Conservation (phyloP, 495 filamentous ascomycete genomes). For the Annulohypoxylon moriforme region DNA sequence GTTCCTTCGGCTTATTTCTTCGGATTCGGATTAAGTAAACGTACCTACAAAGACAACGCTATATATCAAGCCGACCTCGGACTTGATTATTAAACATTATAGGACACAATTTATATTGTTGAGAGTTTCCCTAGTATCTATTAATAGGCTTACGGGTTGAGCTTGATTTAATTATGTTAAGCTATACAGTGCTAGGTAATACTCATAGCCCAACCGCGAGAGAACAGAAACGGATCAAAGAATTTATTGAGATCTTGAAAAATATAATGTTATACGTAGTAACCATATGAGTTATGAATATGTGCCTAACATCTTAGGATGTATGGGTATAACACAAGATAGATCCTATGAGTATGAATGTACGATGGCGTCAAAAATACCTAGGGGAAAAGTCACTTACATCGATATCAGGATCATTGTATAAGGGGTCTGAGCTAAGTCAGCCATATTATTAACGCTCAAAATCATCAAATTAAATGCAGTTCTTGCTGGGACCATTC, state of each 20-base stretch:
- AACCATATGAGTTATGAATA: no score
- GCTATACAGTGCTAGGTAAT: no score
- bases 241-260: no score
- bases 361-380: not conserved
- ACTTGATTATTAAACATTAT: not conserved
- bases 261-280: no score
- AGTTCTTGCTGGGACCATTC: not conserved
- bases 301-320: not conserved
- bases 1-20: conserved; percentile 2
- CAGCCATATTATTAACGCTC: not conserved
- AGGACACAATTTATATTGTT: not conserved
- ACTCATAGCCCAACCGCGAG: no score
- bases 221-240: no score
- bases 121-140: no score
- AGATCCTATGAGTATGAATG: no score
- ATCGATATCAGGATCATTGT: not conserved
- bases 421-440: not conserved
- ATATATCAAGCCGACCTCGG: not conserved
- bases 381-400: not conserved
- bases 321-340: not conserved
- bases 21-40: not conserved
- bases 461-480: not conserved
- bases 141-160: no score
- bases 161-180: no score
- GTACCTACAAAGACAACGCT: not conserved